These are phyloP conservation scores for Grosmannia serpens DNA, from an alignment of 2,329 filamentous ascomycete species.

Conservation along the genomic window DNA sequence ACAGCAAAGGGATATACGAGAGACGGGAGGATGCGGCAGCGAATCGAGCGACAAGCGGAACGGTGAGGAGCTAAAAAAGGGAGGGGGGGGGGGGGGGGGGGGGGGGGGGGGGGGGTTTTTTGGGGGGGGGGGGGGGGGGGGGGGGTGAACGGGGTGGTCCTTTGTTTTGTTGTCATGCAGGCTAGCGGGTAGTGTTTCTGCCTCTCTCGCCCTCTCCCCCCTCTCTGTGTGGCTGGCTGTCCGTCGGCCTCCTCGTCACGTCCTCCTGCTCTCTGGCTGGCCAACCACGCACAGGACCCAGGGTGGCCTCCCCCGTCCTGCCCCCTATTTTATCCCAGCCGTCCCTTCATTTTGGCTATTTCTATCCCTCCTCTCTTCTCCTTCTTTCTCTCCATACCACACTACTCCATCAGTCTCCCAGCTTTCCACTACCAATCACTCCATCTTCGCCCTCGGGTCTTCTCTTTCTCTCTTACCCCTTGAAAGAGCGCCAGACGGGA, in stretches of 20 bases:
- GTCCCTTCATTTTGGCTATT: constrained; percentile 6
- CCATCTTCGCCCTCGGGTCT: constrained; percentile 5
- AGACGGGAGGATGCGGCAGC: not conserved
- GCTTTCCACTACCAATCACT: not conserved
- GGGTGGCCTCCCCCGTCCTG: constrained; percentile 2
- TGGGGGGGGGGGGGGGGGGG: no score
- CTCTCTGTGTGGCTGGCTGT: not conserved
- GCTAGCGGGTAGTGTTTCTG: not conserved
- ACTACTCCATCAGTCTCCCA: constrained; percentile 4
- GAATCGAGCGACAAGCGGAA: not conserved
- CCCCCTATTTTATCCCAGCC: constrained; percentile 11
- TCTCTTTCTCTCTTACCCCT: constrained; percentile 48
- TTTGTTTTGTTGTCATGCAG: constrained; percentile 3
- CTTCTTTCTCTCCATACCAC: constrained; percentile 12
- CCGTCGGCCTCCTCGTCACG: not conserved
- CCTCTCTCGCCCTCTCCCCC: not conserved
- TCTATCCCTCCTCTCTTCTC: constrained; percentile 8
- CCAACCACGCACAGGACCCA: not conserved
- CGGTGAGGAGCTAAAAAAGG: not conserved
- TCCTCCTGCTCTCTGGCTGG: not conserved
- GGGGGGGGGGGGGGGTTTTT: no score
- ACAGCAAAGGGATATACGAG: no score
- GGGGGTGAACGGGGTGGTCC: not conserved
- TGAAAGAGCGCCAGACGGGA: constrained; percentile 21
- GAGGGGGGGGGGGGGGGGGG: not conserved